These are phyloP conservation scores for Eutrema salsugineum DNA, from an alignment of 441 rosid species.

Conservation along the genomic window DNA sequence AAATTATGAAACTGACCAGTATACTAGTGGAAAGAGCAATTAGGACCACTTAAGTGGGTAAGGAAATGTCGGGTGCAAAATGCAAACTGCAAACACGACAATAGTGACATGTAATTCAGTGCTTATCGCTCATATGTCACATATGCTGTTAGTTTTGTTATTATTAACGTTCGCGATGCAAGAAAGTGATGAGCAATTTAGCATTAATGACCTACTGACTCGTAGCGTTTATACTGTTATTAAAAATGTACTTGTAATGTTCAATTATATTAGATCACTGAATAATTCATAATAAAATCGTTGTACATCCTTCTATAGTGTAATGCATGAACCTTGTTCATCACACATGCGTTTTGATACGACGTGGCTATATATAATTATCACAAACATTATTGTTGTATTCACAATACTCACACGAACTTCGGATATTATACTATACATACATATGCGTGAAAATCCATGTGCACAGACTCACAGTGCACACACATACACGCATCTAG, in stretches of 20 bases:
- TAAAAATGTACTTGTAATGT: neutral
- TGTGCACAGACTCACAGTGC: neutral
- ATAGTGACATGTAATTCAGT: conserved; percentile 19
- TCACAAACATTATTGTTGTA: neutral
- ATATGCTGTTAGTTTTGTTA: neutral
- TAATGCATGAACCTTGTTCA: neutral
- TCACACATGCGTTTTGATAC: neutral
- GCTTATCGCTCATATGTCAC: conserved; percentile 7
- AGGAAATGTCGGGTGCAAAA: conserved; percentile 28
- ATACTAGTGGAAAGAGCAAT: conserved; percentile 9
- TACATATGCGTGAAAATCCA: neutral
- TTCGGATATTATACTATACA: neutral
- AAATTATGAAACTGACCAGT: conserved; percentile 18
- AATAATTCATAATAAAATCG: neutral
- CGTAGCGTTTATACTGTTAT: neutral
- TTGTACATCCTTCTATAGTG: neutral
- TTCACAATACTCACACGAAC: neutral
- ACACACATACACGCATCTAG: neutral
- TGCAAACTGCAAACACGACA: conserved; percentile 16
- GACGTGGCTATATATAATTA: neutral
- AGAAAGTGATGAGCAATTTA: conserved; percentile 1
- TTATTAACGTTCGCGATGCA: neutral
- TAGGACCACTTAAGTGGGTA: conserved; percentile 31
- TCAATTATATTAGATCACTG: neutral
- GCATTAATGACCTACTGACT: neutral